phyloP scores from a whole-genome alignment of 371 early-diverging fungal species.

The Saksenaea oblongispora region DNA sequence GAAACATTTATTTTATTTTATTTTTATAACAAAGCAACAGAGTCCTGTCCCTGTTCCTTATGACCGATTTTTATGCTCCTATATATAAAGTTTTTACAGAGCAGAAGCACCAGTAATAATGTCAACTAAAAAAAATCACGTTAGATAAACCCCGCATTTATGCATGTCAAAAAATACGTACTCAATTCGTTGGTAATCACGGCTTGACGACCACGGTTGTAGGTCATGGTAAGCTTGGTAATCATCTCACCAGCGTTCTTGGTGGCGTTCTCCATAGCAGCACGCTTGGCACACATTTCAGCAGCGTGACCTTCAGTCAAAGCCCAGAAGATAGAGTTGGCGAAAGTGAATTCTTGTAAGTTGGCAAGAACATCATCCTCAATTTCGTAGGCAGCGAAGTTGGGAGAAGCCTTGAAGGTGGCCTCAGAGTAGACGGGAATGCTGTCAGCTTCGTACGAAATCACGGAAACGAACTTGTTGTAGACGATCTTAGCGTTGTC shows the following conservation, averaged over 20 bases:
- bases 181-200: conserved; percentile 96
- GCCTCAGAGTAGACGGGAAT: conserved; percentile 69
- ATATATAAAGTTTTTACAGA: conserved; percentile 51
- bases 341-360: conserved; percentile 92
- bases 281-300: conserved; percentile 96
- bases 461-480: conserved; percentile 93
- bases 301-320: conserved; percentile 96
- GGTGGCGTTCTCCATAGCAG: conserved; percentile 99
- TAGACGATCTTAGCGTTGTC: conserved; percentile 84
- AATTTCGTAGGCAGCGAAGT: conserved; percentile 90
- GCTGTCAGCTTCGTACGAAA: conserved; percentile 86
- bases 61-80: conserved; percentile 5
- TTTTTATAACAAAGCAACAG: conserved; percentile 20
- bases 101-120: conserved; percentile 96
- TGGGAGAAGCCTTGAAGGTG: conserved; percentile 80
- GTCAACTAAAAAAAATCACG: conserved; percentile 61
- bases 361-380: conserved; percentile 87
- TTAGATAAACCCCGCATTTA: background rate
- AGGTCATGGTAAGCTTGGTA: conserved; percentile 73
- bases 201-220: conserved; percentile 96
- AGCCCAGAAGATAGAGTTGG: conserved; percentile 93
- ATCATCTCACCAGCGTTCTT: conserved; percentile 97
- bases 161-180: conserved; percentile 32
- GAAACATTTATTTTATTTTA: conserved; percentile 12
- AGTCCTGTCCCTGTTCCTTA: conserved; percentile 11